Percentiles rank a stretch among this genome's conserved stretches.
Evolutionary conservation across 768 basidiomycete species (phyloP).

Genomic region (Chiua virens): DNA sequence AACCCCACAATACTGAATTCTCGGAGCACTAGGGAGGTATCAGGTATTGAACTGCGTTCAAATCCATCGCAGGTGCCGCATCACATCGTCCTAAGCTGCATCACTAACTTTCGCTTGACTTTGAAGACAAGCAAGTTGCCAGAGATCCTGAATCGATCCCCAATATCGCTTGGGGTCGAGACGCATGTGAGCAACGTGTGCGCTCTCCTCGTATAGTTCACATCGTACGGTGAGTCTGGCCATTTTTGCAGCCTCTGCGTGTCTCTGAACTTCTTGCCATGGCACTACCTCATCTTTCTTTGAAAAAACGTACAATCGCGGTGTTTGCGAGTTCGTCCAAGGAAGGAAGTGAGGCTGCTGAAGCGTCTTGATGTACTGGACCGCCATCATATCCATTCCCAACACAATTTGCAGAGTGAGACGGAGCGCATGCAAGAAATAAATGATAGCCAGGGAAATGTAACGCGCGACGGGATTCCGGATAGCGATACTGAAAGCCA

Average conservation of each 20-base stretch:
- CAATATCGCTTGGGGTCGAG: constrained; percentile 30
- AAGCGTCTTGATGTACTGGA: constrained; percentile 10
- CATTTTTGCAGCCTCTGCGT: constrained; percentile 24
- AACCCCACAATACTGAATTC: too few species aligned
- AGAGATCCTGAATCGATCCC: constrained; percentile 21
- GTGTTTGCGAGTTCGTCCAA: constrained; percentile 32
- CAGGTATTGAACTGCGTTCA: neutral
- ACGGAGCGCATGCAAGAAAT: constrained; percentile 8
- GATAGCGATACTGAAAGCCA: constrained; percentile 22
- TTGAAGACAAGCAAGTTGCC: constrained; percentile 15
- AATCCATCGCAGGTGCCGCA: neutral
- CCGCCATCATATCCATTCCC: constrained; percentile 13
- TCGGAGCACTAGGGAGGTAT: too few species aligned
- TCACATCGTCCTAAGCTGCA: neutral
- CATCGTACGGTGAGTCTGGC: constrained; percentile 26
- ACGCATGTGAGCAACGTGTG: constrained; percentile 36
- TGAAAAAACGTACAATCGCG: constrained; percentile 38
- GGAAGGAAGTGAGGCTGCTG: constrained; percentile 29
- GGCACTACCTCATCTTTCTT: constrained; percentile 31
- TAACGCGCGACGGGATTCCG: constrained; percentile 19
- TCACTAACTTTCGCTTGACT: neutral
- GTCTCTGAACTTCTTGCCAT: constrained; percentile 24
- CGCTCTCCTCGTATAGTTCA: constrained; percentile 34
- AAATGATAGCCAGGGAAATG: constrained; percentile 14
- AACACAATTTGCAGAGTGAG: constrained; percentile 12